These are phyloP conservation scores for Litsea cubeba DNA, from an alignment of 164 flowering plant species.

Conservation along the genomic window DNA sequence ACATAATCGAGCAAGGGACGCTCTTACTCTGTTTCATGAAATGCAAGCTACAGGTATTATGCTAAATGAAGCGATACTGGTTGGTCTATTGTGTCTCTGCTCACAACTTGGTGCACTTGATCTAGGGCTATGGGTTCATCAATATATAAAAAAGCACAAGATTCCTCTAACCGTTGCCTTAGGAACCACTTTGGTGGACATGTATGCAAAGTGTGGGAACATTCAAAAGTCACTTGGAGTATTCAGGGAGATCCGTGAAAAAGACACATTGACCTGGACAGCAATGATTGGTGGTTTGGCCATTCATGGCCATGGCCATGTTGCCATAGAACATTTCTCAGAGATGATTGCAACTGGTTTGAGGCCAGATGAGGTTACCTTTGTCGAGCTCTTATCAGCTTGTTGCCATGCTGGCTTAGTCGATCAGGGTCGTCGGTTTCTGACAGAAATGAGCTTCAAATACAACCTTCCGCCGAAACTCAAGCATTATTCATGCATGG, in stretches of 20 bases:
- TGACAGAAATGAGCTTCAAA: constrained; percentile 44
- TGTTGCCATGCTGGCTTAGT: constrained; percentile 81
- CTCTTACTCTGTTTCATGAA: constrained; percentile 52
- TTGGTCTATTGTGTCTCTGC: constrained; percentile 54
- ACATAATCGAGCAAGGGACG: constrained; percentile 47
- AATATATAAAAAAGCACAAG: constrained; percentile 40
- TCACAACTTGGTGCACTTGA: constrained; percentile 68
- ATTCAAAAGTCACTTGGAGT: constrained; percentile 47
- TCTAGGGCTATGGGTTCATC: constrained; percentile 62
- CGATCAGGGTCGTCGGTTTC: constrained; percentile 46
- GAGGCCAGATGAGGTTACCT: constrained; percentile 65
- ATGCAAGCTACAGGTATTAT: constrained; percentile 40
- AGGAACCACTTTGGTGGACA: constrained; percentile 68
- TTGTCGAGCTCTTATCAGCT: constrained; percentile 59
- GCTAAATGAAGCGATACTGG: constrained; percentile 66
- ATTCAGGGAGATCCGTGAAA: constrained; percentile 42
- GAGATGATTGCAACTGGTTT: constrained; percentile 50
- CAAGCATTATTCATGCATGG: constrained; percentile 65
- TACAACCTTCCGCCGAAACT: constrained; percentile 40
- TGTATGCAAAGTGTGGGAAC: constrained; percentile 80
- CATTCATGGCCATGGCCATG: constrained; percentile 47
- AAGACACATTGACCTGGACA: constrained; percentile 62
- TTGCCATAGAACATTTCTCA: constrained; percentile 45
- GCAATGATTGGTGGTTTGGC: constrained; percentile 68
- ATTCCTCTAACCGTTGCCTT: constrained; percentile 40